Conservation (phyloP, 2,329 filamentous ascomycete species). For the Trichoderma pleuroti region DNA sequence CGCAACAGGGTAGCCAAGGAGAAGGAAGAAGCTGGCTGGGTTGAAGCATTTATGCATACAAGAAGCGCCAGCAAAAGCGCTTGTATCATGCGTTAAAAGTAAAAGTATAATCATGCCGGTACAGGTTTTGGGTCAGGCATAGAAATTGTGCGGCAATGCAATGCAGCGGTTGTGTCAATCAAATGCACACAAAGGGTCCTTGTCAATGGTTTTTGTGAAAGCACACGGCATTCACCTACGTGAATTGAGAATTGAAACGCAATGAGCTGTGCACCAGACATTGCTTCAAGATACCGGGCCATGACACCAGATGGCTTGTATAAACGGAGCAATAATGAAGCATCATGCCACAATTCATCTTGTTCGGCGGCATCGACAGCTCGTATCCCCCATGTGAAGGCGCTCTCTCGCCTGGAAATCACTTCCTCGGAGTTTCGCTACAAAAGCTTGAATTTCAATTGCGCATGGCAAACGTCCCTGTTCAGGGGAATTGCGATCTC, state of each 20-base stretch:
- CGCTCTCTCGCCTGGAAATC: neutral
- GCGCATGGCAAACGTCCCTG: neutral
- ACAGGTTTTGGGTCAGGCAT: neutral
- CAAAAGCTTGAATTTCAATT: neutral
- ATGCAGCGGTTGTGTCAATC: neutral
- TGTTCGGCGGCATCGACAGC: neutral
- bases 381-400: neutral
- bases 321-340: neutral
- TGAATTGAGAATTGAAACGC: neutral
- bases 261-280: neutral
- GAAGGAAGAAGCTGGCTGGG: neutral
- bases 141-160: neutral
- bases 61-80: neutral
- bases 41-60: neutral
- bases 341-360: neutral
- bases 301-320: neutral
- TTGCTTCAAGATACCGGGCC: neutral
- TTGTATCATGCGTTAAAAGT: neutral
- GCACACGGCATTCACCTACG: neutral
- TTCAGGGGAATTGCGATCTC: neutral
- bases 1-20: neutral
- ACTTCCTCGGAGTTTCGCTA: neutral
- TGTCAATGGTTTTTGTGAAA: neutral
- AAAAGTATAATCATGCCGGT: neutral
- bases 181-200: neutral